Evolutionary conservation across 352 stramenopile species (phyloP).

Genomic region (Globisporangium mamillatum): DNA sequence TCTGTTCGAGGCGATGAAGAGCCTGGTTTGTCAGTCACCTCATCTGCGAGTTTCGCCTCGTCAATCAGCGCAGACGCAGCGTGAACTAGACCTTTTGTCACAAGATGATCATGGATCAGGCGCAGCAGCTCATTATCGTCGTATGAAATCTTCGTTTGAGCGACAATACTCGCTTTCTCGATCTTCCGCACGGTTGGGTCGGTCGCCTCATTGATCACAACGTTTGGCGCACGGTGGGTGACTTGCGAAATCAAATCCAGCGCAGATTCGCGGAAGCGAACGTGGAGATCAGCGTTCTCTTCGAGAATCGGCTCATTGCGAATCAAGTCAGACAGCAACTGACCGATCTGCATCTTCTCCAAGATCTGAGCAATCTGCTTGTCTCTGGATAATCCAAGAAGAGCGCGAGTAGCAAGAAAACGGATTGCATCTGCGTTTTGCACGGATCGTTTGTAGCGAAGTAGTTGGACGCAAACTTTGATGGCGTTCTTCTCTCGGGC

Average conservation of each 20-base stretch:
- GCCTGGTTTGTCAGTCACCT: slow-evolving; percentile 10
- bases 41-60: slow-evolving; percentile 43
- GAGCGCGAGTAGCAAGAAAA: slow-evolving; percentile 71
- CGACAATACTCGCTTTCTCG: slow-evolving; percentile 87
- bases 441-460: slow-evolving; percentile 85
- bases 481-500: slow-evolving; percentile 81
- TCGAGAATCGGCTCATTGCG: slow-evolving; percentile 81
- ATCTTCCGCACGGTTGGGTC: slow-evolving; percentile 87
- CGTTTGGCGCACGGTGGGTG: slow-evolving; percentile 74
- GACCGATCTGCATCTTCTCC: slow-evolving; percentile 88
- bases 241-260: slow-evolving; percentile 87
- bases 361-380: slow-evolving; percentile 88
- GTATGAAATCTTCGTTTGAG: slow-evolving; percentile 85
- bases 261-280: slow-evolving; percentile 84
- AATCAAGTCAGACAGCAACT: slow-evolving; percentile 86
- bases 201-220: slow-evolving; percentile 84
- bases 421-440: slow-evolving; percentile 86
- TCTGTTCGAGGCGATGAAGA: slow-evolving; percentile 18
- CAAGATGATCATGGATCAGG: slow-evolving; percentile 80
- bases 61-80: slow-evolving; percentile 48
- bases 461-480: slow-evolving; percentile 84
- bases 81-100: slow-evolving; percentile 64
- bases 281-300: slow-evolving; percentile 82
- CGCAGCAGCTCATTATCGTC: slow-evolving; percentile 78
- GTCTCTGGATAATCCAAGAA: slow-evolving; percentile 83